Conservation (phyloP, 305 asterid genomes). For the Solanum aculeatissimum region DNA sequence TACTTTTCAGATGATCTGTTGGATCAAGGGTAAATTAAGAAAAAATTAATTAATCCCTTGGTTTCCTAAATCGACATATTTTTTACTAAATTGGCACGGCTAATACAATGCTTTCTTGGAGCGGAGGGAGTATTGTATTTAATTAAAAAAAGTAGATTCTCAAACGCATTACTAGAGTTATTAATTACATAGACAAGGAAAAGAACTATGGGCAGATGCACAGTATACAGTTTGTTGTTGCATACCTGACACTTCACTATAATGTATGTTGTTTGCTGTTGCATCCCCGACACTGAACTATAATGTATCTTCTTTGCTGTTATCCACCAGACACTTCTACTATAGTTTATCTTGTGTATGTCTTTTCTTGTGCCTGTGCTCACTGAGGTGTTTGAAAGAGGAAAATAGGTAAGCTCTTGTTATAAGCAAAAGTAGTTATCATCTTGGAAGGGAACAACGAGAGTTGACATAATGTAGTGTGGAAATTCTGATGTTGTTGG, state of each 20-base stretch:
- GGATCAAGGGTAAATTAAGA: neutral
- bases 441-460: neutral
- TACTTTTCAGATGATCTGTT: neutral
- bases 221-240: neutral
- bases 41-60: neutral
- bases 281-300: neutral
- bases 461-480: neutral
- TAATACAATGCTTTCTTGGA: neutral
- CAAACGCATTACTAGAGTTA: neutral
- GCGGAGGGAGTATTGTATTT: neutral
- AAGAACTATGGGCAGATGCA: neutral
- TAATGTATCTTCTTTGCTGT: neutral
- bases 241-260: neutral
- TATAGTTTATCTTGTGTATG: neutral
- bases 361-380: neutral
- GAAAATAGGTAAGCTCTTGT: neutral
- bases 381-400: neutral
- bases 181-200: neutral
- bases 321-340: neutral
- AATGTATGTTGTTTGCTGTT: neutral
- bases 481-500: neutral
- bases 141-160: neutral
- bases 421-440: neutral
- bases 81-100: neutral
- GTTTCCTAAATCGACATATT: neutral